Evolutionary conservation across 2,329 filamentous ascomycete genomes (phyloP).

Genomic region (Fusarium odoratissimum): DNA sequence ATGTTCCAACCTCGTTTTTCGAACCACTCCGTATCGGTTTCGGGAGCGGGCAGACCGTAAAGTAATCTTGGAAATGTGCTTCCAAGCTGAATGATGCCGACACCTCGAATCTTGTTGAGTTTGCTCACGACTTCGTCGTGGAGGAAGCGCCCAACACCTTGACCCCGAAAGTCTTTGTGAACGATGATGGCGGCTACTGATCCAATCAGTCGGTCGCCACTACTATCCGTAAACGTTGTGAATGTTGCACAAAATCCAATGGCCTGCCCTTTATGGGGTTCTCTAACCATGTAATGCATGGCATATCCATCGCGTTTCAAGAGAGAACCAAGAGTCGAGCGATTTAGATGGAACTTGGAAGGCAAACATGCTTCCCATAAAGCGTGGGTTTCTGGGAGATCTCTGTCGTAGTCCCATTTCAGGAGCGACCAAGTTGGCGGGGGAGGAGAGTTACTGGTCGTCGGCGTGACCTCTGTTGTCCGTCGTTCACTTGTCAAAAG

Average conservation of each 20-base stretch:
- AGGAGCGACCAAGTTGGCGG: conserved; percentile 56
- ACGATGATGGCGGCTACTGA: conserved; percentile 68
- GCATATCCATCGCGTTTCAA: conserved; percentile 66
- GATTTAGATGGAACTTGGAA: conserved; percentile 58
- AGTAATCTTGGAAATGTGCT: conserved; percentile 69
- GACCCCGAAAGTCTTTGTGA: conserved; percentile 57
- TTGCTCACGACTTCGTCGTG: conserved; percentile 63
- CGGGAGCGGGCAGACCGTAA: conserved; percentile 62
- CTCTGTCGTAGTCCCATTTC: conserved; percentile 53
- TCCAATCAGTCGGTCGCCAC: conserved; percentile 64
- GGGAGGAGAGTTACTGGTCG: conserved; percentile 35
- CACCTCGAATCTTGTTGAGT: conserved; percentile 62
- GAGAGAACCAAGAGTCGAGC: conserved; percentile 56
- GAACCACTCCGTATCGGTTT: conserved; percentile 63
- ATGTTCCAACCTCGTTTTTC: conserved; percentile 65
- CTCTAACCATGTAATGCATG: conserved; percentile 67
- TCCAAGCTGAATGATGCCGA: conserved; percentile 66
- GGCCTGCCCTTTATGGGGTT: conserved; percentile 54
- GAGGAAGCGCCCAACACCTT: conserved; percentile 65
- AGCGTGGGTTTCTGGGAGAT: conserved; percentile 55
- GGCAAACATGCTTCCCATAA: conserved; percentile 61
- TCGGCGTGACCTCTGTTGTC: conserved; percentile 4
- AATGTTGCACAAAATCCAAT: conserved; percentile 72
- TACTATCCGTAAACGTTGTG: conserved; percentile 66
- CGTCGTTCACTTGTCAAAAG: conserved; percentile 60